Base-by-base conservation (phyloP, 2,329 filamentous ascomycete genomes). In the Thelonectria olida region DNA sequence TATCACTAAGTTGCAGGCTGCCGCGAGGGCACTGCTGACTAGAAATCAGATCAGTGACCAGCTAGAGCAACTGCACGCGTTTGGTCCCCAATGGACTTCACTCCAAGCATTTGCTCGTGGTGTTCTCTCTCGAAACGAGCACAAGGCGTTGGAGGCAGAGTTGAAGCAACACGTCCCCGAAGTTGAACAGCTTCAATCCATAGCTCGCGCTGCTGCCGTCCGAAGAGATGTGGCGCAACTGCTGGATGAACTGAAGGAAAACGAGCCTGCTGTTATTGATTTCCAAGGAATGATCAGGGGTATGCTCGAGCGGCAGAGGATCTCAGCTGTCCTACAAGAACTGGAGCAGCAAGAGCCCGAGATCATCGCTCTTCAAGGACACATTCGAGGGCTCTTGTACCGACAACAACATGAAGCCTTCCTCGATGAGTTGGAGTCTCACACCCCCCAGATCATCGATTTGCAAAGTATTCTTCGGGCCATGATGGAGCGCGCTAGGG, bases 391-490 rank as follows among this genome's bases (percentile, higher is more conserved):
- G n/a, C 87, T 82, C 67, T 74, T 90, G 15, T 84, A 84, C 68
- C 86, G 92, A 58, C 81, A 88, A 62, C 76, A 85, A 45, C 85
- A 90, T 34, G 78, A 80, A 48, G 81, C 83, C 2, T 82, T 95
- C 44, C 83, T 97, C 13, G 86, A 89, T 15, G 85, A 91, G 41
- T 85, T 98, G 23, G 81, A 88, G 52, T 87, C 88, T 2, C 87
- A 92, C 67, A 87, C 90, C 36, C 81, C 87, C 0, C 85, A 89
- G 62, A 86, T 94, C 38, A 79, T 88, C 22, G 80, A 88, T 28
- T 82, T 97, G 2, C 96, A 99, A 76, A 88, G 88, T 25, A 80
- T 94, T 7, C 84, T 88, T 28, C 88, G 95, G 61, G 94, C 92
- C 1, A 92, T 96, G 84, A 84, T 97, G 65, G 81, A 92, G 39